Evolutionary conservation across 1,284 basidiomycete genomes (phyloP), one percentile per base, ranked within the genome.

Genomic region (Cerrena zonata): DNA sequence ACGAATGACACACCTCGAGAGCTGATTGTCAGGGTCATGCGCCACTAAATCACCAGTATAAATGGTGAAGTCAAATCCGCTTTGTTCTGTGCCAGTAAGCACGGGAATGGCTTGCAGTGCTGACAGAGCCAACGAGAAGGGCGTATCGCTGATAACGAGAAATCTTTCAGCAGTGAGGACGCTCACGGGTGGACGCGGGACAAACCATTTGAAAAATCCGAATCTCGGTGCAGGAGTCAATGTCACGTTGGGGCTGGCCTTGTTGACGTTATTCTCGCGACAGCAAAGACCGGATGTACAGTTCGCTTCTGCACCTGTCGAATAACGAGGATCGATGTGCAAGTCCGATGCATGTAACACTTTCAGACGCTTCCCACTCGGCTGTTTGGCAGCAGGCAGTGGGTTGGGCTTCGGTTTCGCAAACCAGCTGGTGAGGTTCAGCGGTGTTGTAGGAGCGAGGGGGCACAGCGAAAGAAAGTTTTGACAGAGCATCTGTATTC

Each of bases 21-120:
- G 64, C 58, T 89, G 77, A 51, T 79, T 80, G 45, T 79, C 76
- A 5, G 76, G 66, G 62, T 89, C 87, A 61, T 89, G 86, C 10
- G 84, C 79, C 30, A 89, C 78, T 49, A 91, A 66, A 62, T 91
- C 89, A 22, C 89, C 89, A 0, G 89, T 91, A 59, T 79, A 89
- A 21, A 91, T 51, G 0, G 78, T 79, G 60, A 81, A 86, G 43
- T 78, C 76, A 56, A 91, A 86, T 2, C 82, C 79, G 27, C 67
- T 72, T 7, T 74, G 65, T 57, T 77, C 60, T 1, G 86, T 86
- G 3, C 77, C 82, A 21, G 86, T 76, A 15, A 91, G 68, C 2
- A 73, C 72, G 13, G 85, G 86, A 46, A 91, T 87, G 2, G 84
- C 77, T 58, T 87, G 66, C 12, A 91, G 67, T 0, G 79, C 80